Percentiles rank a stretch among this genome's conserved stretches.
Evolutionary conservation across 1,284 basidiomycete genomes (phyloP).

Genomic region (Exsudoporus floridanus): DNA sequence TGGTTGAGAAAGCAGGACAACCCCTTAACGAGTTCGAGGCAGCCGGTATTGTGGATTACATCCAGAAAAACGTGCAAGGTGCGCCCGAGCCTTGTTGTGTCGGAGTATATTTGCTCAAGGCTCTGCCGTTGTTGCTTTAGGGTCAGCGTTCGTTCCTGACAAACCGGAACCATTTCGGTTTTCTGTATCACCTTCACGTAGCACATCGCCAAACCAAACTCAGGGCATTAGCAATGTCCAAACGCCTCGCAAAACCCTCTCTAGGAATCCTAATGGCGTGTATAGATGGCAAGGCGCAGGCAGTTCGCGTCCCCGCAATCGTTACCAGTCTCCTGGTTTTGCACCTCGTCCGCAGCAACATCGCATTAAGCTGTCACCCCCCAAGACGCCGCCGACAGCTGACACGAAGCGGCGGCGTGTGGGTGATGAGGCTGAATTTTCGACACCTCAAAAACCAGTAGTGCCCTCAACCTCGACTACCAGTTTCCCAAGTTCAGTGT

Average conservation of each 20-base stretch:
- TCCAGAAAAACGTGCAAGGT: slow-evolving; percentile 46
- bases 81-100: slow-evolving; percentile 8
- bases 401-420: slow-evolving; percentile 64
- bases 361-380: slow-evolving; percentile 40
- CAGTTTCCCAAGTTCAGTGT: slow-evolving; percentile 18
- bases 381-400: slow-evolving; percentile 39
- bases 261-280: slow-evolving; percentile 68
- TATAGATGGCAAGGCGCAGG: slow-evolving; percentile 70
- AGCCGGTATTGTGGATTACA: slow-evolving; percentile 53
- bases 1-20: slow-evolving; percentile 45
- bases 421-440: slow-evolving; percentile 42
- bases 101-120: slow-evolving; percentile 11
- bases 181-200: slow-evolving; percentile 48
- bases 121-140: slow-evolving; percentile 16
- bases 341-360: slow-evolving; percentile 44
- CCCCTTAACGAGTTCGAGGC: slow-evolving; percentile 50
- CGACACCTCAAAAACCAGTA: slow-evolving; percentile 32
- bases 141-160: slow-evolving; percentile 35
- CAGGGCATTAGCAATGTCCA: slow-evolving; percentile 18
- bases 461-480: slow-evolving; percentile 28
- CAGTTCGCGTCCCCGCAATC: slow-evolving; percentile 62
- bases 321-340: slow-evolving; percentile 68
- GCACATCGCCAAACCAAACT: slow-evolving; percentile 39
- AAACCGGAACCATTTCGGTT: slow-evolving; percentile 58
- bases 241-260: slow-evolving; percentile 50